These are phyloP conservation scores for Pseudogymnoascus destructans DNA, from an alignment of 2,329 filamentous ascomycete species.

Conservation along the genomic window DNA sequence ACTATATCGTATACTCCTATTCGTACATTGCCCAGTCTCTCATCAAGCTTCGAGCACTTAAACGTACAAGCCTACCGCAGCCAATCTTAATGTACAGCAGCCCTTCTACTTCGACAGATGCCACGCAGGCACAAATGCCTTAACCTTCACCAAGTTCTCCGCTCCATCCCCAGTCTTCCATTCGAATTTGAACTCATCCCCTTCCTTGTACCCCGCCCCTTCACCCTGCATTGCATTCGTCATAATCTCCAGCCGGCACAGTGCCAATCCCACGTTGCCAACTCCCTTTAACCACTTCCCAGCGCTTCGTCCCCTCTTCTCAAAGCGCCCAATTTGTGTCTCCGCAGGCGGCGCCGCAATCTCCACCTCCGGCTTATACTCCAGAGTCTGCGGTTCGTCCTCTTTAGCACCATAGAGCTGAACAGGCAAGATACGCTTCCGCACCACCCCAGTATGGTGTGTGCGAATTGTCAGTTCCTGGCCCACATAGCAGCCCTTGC, in stretches of 20 bases:
- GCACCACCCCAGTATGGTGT: constrained; percentile 82
- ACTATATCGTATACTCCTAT: not conserved
- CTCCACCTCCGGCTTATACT: constrained; percentile 33
- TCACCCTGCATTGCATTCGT: constrained; percentile 59
- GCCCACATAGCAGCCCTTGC: constrained; percentile 92
- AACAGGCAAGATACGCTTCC: constrained; percentile 78
- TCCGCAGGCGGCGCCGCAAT: constrained; percentile 31
- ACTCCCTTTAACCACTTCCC: constrained; percentile 71
- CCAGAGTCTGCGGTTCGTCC: constrained; percentile 30
- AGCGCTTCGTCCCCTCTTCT: constrained; percentile 52
- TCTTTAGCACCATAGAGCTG: constrained; percentile 47
- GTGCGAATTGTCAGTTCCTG: constrained; percentile 96
- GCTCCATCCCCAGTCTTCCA: constrained; percentile 30
- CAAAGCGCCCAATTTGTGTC: constrained; percentile 38
- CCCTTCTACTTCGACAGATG: constrained; percentile 14
- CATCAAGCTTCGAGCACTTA: not conserved
- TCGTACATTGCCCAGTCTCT: not conserved
- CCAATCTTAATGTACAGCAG: not conserved
- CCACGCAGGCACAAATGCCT: constrained; percentile 80
- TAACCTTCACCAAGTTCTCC: constrained; percentile 41
- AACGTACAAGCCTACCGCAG: not conserved
- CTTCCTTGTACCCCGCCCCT: constrained; percentile 36
- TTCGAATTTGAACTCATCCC: constrained; percentile 35
- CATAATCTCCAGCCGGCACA: constrained; percentile 86
- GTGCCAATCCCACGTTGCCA: constrained; percentile 74